Base-by-base conservation (phyloP, 768 basidiomycete genomes). In the Pholiota molesta region DNA sequence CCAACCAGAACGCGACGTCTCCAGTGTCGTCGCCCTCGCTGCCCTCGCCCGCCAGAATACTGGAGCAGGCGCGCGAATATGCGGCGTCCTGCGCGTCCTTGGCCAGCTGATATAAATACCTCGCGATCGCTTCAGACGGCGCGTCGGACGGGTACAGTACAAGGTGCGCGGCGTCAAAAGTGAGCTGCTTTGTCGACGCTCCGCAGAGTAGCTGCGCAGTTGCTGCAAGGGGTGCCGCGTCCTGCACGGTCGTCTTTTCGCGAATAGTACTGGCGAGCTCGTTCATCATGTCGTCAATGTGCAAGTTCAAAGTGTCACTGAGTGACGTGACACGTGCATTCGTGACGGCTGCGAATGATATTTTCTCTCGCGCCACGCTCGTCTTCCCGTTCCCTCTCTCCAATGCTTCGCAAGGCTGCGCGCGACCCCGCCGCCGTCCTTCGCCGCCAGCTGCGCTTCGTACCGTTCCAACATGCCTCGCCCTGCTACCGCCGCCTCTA, bases 11-110 rank as follows among this genome's bases (percentile, higher is more conserved):
- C 4, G 77, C 83, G 23, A 84, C 69, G 62, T 87, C 85, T 5
- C 80, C 80, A 44, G 75, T 83, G 52, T 88, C 85, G 62, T 86
- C 86, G 65, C 79, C 80, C 65, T 89, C 86, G 63, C 79, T 85
- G n/a, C 75, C 69, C 33, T 76, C 76, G 2, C 86, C 86, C 0
- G 80, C 81, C 13, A 87, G 76, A 49, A 87, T 72, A 66, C 83
- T 86, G n/a, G 82, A 81, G 66, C 78, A 82, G 11, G 75, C 69
- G 10, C 77, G 72, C 2, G 76, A 71, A 28, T 67, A 71, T 3
- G 86, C 83, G 1, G 79, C 72, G 1, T 63, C 66, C 54, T 79
- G 74, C 11, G 82, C 81, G 39, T 72, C 67, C 14, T 68, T 62
- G 4, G 78, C 79, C 54, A 87, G 75, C 14, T 71, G 53, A 17